Percentiles rank a stretch among this genome's conserved stretches.
Conservation (phyloP, 164 flowering plant genomes). For the Umbilicus rupestris region DNA sequence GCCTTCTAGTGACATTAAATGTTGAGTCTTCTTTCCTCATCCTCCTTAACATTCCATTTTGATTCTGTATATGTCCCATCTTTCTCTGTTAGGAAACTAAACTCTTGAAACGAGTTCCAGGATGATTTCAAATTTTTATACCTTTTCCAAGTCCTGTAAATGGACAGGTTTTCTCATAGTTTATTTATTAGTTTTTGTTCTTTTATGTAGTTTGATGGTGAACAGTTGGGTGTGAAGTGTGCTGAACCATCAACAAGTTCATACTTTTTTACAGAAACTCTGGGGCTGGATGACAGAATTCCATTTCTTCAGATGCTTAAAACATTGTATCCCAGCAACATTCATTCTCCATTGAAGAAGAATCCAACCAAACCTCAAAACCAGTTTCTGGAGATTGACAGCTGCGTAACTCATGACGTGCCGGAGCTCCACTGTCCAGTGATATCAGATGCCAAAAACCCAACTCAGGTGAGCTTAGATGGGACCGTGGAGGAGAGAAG, state of each 20-base stretch:
- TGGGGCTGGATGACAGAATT: slow-evolving; percentile 31
- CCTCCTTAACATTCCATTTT: too few relatives aligned
- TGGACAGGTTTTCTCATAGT: too few relatives aligned
- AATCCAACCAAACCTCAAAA: slow-evolving; percentile 14
- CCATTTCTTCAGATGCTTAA: slow-evolving; percentile 57
- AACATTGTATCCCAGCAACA: slow-evolving; percentile 20
- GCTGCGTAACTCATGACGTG: slow-evolving; percentile 35
- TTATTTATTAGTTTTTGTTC: background rate
- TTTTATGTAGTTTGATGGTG: slow-evolving; percentile 2
- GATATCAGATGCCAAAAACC: background rate
- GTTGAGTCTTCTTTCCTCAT: too few relatives aligned
- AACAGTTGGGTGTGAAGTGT: background rate
- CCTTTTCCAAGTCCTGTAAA: background rate
- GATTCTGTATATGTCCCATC: too few relatives aligned
- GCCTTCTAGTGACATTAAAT: too few relatives aligned
- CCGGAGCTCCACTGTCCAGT: slow-evolving; percentile 29
- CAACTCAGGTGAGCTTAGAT: background rate
- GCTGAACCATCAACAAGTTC: background rate
- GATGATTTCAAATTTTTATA: background rate
- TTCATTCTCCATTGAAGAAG: background rate
- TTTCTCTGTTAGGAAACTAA: too few relatives aligned
- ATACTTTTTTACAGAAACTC: slow-evolving; percentile 6
- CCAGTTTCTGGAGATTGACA: slow-evolving; percentile 30
- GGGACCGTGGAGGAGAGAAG: background rate
- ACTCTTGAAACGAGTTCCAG: too few relatives aligned